Evolutionary conservation across 2,329 filamentous ascomycete species (phyloP).

Genomic region (Penicillium polonicum): DNA sequence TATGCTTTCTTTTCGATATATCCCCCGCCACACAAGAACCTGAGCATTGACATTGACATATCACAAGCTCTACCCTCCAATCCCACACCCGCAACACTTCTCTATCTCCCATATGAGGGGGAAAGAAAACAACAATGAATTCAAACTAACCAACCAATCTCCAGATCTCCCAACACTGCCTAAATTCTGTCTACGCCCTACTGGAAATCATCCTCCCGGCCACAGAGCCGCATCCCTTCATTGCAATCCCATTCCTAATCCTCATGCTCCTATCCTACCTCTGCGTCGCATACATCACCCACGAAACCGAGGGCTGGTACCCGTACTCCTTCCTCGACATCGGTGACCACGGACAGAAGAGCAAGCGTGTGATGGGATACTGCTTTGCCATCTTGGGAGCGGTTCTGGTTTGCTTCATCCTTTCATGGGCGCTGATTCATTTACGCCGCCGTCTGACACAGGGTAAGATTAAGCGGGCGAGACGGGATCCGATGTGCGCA

Average conservation of each 20-base stretch:
- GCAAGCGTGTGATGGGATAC: constrained; percentile 62
- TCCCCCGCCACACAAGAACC: not conserved
- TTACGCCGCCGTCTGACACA: constrained; percentile 50
- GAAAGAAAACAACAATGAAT: no score
- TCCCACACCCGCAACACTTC: not conserved
- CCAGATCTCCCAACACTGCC: constrained; percentile 67
- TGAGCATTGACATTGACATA: not conserved
- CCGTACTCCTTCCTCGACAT: constrained; percentile 77
- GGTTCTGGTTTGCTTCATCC: constrained; percentile 53
- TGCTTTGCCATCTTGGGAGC: constrained; percentile 59
- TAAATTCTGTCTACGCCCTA: constrained; percentile 73
- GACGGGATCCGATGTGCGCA: constrained; percentile 14
- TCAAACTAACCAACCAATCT: not conserved
- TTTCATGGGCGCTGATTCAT: constrained; percentile 56
- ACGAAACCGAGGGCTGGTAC: constrained; percentile 69
- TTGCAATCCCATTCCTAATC: constrained; percentile 67
- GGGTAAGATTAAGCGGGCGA: constrained; percentile 27
- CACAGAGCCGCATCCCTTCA: constrained; percentile 60
- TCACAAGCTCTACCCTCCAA: not conserved
- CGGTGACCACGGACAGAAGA: constrained; percentile 44
- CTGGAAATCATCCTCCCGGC: constrained; percentile 71
- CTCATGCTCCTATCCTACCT: constrained; percentile 72
- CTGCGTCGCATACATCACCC: constrained; percentile 70
- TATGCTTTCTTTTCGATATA: not conserved
- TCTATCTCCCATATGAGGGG: no score